Evolutionary conservation across 257 asterid genomes (phyloP), one percentile per base, ranked within the genome.

Genomic region (Solanum tarapatanum): DNA sequence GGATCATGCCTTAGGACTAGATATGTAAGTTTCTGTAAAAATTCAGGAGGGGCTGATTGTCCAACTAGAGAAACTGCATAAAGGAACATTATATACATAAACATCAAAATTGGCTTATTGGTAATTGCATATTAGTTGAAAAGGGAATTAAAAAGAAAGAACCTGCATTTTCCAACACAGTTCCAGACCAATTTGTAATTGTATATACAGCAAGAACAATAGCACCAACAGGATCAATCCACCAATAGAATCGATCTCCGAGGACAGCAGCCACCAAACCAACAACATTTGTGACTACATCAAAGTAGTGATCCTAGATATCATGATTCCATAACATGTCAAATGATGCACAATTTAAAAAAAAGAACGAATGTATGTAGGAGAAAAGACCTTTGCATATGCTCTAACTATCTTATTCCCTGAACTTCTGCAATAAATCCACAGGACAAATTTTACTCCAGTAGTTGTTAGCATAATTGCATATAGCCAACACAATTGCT

Each of bases 31-130:
- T 95, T 96, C 91, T 91, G 96, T 87, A 96, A 84, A 62, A 94
- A 87, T 88, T 96, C 95, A 32, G 98, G 95, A 17, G 96, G 93
- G 28, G 98, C 98, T 12, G 99, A 91, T 90, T 94, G 98, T 73
- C 99, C 99, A 43, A 96, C 96, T 60, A 96, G 92, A 23, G 98
- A 93, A 60, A 83, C 99, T 94, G 92, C 91, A 91, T 11, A 86
- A 80, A 84, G 30, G 43, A 64, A 33, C 30, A 64, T 32, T 43
- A 55, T 55, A 55, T 55, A 0, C 17, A 4, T 73, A 9, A 73
- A 35, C 45, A 73, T 73, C 82, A 33, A 73, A 30, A 19, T 33
- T 45, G 58, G 1, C 55, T 72, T 36, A 72, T 17, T 72, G 33
- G 75, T 68, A 14, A 68, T 12, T 26, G 36, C 23, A 32, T 70